Evolutionary conservation across 331 rosid genomes (phyloP).

Genomic region (Quercus tomentella): DNA sequence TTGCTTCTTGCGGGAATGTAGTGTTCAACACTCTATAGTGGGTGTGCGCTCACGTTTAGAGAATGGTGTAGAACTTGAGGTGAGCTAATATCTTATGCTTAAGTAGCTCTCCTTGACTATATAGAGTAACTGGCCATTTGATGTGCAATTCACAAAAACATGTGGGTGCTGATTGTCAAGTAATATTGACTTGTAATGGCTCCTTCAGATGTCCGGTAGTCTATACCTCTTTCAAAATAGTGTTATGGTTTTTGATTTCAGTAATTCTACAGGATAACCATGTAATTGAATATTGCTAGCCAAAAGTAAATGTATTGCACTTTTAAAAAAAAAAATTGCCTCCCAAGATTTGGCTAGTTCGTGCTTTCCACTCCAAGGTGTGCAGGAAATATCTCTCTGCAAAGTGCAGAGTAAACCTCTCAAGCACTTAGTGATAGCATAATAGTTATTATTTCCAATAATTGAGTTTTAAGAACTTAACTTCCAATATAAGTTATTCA

Average conservation of each 20-base stretch:
- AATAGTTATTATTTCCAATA: background rate
- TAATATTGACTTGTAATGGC: background rate
- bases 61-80: constrained; percentile 78
- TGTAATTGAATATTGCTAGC: background rate
- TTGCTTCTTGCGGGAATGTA: constrained; percentile 89
- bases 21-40: constrained; percentile 79
- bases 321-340: no score
- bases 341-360: no score
- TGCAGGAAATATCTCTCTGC: background rate
- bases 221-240: no score
- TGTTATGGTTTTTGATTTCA: background rate
- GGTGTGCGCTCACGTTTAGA: constrained; percentile 96
- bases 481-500: background rate
- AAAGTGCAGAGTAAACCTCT: background rate
- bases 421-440: background rate
- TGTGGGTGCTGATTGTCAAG: background rate
- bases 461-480: background rate
- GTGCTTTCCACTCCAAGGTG: no score
- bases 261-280: no score
- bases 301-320: background rate
- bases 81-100: constrained; percentile 21
- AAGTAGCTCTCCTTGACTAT: background rate
- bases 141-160: background rate
- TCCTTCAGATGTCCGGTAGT: no score
- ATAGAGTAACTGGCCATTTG: background rate